Percentiles rank a stretch among this genome's conserved stretches.
These are phyloP conservation scores for Aspergillus spinulosporus DNA, from an alignment of 2,329 filamentous ascomycete genomes.

Conservation along the genomic window DNA sequence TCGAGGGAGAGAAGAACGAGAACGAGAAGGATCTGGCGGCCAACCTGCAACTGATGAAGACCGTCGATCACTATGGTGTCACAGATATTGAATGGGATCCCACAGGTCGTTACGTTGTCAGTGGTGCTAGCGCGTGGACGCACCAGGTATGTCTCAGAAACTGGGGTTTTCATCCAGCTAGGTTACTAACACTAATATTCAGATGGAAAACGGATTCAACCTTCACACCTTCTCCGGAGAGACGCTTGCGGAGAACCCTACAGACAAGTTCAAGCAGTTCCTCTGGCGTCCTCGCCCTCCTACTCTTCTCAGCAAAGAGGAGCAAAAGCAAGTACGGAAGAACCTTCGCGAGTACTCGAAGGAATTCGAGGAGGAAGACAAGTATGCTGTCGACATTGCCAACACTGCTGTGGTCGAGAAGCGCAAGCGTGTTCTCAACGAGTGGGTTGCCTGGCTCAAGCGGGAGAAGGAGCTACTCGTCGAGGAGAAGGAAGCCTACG, in stretches of 20 bases:
- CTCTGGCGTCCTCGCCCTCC: conserved; percentile 88
- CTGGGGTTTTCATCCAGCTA: conserved; percentile 1
- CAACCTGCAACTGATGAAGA: conserved; percentile 93
- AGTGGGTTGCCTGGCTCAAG: conserved; percentile 86
- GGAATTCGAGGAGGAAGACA: conserved; percentile 92
- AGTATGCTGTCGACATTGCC: conserved; percentile 87
- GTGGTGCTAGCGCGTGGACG: conserved; percentile 93
- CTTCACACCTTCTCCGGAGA: conserved; percentile 95
- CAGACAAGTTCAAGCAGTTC: conserved; percentile 98
- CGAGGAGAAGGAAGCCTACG: conserved; percentile 69
- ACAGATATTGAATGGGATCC: conserved; percentile 99
- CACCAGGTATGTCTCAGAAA: conserved; percentile 65
- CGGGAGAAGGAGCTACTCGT: conserved; percentile 68
- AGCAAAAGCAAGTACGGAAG: conserved; percentile 97
- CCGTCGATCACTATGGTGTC: conserved; percentile 92
- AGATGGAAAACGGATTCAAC: conserved; percentile 99
- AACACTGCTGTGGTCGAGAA: conserved; percentile 92
- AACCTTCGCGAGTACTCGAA: conserved; percentile 96
- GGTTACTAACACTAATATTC: conserved; percentile 21
- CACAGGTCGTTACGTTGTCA: conserved; percentile 89
- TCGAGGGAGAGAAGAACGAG: conserved; percentile 93
- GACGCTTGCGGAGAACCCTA: conserved; percentile 81
- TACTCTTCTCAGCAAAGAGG: conserved; percentile 90
- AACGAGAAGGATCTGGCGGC: conserved; percentile 90
- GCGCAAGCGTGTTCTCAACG: conserved; percentile 75